Evolutionary conservation across 2,329 filamentous ascomycete genomes (phyloP), one percentile per base, ranked within the genome.

Genomic region (Dactylonectria estremocensis): DNA sequence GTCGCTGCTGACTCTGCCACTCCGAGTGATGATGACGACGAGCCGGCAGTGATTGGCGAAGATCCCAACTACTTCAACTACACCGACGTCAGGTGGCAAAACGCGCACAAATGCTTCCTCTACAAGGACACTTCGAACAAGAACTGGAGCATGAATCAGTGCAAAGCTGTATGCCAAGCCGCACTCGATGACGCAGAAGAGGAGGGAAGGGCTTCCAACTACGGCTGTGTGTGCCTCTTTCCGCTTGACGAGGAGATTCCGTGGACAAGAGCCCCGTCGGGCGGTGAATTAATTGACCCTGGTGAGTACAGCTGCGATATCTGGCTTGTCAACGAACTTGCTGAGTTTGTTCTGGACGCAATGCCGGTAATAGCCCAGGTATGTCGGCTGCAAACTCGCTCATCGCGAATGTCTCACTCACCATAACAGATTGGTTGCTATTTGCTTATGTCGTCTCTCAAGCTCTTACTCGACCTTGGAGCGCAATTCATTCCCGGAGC

Each of bases 341-440:
- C 20, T 1, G 57, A 61, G 3, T 43, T 35, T 10, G 8, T 61
- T 13, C 4, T 61, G 6, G 57, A 61, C 5, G 57, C 57, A 3
- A 6, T 61, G 9, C 46, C 57, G 9, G 33, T 53, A 4, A 61
- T 61, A 11, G 57, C 57, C 10, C 46, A 61, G 57, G 57, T 53
- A 61, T 8, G 33, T 24, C 20, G 11, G 24, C 11, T n/a, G n/a
- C 28, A 8, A 37, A n/a, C 18, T 24, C 16, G 18, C 9, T 24
- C n/a, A 16, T 35, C 31, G 37, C 9, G 31, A 31, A 40, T 9
- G 9, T n/a, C n/a, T n/a, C n/a, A n/a, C n/a, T n/a, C n/a, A n/a
- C n/a, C 4, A 24, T 20, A 20, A 43, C 22, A 61, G 57, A 45
- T 61, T 14, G 57, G 57, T 2, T 61, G 57, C 16, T 43, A 61